phyloP scores from a whole-genome alignment of 306 rosid genomes.

The Prunus persica region DNA sequence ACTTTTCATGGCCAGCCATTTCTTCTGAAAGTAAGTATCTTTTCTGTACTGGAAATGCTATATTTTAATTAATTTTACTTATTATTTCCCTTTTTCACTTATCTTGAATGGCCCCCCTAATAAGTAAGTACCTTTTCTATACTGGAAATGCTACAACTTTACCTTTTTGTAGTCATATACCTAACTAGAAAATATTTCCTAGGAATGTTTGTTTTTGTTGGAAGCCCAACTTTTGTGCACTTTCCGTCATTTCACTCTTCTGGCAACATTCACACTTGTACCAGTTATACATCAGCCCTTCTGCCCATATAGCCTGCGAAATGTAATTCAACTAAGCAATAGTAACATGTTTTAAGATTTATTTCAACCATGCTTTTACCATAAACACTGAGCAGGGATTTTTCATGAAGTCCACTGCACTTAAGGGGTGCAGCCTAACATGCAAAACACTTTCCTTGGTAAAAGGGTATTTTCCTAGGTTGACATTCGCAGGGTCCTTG shows the following conservation, averaged over 20 bases:
- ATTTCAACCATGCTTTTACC: neutral
- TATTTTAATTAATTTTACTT: neutral
- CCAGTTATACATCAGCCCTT: neutral
- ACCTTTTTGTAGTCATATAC: neutral
- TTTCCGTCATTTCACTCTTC: neutral
- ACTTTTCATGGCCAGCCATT: conserved; percentile 87
- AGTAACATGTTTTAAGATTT: neutral
- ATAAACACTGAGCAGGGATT: neutral
- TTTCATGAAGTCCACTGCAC: neutral
- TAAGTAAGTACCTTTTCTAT: too few species aligned
- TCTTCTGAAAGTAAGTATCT: conserved; percentile 53
- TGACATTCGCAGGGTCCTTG: neutral
- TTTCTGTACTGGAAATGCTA: conserved; percentile 29
- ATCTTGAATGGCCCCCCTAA: neutral
- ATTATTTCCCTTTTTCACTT: neutral
- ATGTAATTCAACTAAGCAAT: neutral
- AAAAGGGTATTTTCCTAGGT: neutral
- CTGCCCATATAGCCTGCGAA: neutral
- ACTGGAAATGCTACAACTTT: too few species aligned
- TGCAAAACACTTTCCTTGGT: neutral
- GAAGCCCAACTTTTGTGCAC: neutral
- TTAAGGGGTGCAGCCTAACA: neutral
- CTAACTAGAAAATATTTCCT: neutral
- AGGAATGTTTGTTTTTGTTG: neutral
- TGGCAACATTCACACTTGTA: neutral